phyloP scores from a whole-genome alignment of 1,284 basidiomycete genomes.

The Rhodotorula sp. region DNA sequence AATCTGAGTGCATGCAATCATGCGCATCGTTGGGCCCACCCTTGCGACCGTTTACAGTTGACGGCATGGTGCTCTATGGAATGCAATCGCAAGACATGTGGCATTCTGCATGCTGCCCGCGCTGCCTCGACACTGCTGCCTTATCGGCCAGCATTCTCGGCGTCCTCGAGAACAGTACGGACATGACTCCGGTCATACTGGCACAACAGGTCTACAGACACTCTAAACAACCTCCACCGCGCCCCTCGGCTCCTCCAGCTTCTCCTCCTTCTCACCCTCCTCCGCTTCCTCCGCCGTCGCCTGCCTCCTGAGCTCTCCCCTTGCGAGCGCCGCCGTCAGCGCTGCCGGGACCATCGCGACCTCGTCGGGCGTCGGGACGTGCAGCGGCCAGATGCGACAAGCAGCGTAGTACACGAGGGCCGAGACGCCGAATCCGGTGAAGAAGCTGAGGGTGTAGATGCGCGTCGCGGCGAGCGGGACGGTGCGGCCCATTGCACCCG shows the following conservation, averaged over 20 bases:
- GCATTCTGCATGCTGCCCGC: too few species aligned
- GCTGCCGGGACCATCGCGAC: background rate
- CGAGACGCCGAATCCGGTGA: constrained; percentile 66
- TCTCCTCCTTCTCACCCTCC: constrained; percentile 2
- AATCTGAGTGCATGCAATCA: background rate
- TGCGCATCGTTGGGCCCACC: background rate
- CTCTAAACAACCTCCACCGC: constrained; percentile 1
- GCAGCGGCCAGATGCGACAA: constrained; percentile 51
- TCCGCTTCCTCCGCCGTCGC: background rate
- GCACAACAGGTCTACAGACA: too few species aligned
- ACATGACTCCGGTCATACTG: too few species aligned
- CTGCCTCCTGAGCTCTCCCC: background rate
- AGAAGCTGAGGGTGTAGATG: constrained; percentile 50
- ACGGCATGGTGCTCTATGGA: too few species aligned
- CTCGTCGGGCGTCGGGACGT: constrained; percentile 25
- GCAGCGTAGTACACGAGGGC: constrained; percentile 64
- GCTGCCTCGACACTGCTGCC: too few species aligned
- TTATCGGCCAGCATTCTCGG: too few species aligned
- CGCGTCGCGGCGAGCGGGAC: constrained; percentile 67
- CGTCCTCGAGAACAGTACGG: background rate
- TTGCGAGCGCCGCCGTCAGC: background rate
- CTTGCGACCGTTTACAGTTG: too few species aligned
- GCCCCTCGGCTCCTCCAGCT: background rate
- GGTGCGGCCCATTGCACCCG: constrained; percentile 57
- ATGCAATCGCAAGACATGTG: too few species aligned